Evolutionary conservation across 495 filamentous ascomycete genomes (phyloP), one percentile per base, ranked within the genome.

Genomic region (Polyplosphaeria fusca): DNA sequence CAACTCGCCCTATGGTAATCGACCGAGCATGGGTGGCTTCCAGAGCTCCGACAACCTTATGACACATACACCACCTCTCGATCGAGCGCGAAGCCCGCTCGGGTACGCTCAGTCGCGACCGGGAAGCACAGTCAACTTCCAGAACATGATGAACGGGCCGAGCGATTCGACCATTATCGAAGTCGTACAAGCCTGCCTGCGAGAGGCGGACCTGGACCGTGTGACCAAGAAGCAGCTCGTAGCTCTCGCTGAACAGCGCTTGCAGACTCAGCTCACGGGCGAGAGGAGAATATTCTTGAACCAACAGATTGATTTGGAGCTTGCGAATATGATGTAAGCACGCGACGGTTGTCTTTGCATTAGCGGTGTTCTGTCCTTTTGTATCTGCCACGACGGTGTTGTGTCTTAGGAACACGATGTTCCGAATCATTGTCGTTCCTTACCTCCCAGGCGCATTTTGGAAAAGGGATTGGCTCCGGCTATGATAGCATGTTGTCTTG

Each of bases 151-250:
- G 67, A 67, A 71, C 7, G 89, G 89, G 0, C 87, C 88, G 3
- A 86, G 89, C 51, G 84, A 87, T 47, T 73, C 72, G 54, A 67
- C 75, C 9, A 96, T 98, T 52, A 76, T 87, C 38, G 88, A 95
- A 48, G 86, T 87, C 11, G 89, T 97, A 56, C 86, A 88, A 61
- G 71, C 75, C 45, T 90, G 89, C 66, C 74, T 98, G 56, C 73
- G 79, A n/a, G 92, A 95, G 66, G 91, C 96, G 2, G 91, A 98
- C 73, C 73, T 98, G 19, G 93, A 98, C 69, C 91, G 78, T 14
- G 89, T 98, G 27, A 98, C 93, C 16, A 98, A 98, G 83, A 98
- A 97, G 74, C 93, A 97, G 78, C 77, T 84, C 77, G 74, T 74
- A 74, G 91, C 87, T 12, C 78, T 96, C 44, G 90, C 95, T 23